Evolutionary conservation across 169 alveolate species (phyloP), one percentile per base, ranked within the genome.

Genomic region (Neospora caninum): DNA sequence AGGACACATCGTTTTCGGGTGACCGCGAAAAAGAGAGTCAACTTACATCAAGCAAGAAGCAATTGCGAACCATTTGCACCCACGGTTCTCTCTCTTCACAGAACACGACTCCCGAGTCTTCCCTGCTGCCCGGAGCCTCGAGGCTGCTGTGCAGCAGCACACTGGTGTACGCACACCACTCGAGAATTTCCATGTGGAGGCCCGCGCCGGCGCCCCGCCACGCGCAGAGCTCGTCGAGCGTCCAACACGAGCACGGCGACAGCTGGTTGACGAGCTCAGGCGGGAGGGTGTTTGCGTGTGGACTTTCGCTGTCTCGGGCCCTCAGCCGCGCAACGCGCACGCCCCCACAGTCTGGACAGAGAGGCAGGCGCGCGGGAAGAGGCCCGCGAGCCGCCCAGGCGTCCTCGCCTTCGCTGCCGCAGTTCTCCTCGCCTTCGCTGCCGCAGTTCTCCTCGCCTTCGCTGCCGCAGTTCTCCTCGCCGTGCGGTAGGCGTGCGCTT

Each of bases 81-180:
- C 89, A 82, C 0, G 89, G 67, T 49, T 38, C 64, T 41, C 27
- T 36, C n/a, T 82, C 89, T 36, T 38, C 38, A 36, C 29, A 36
- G 53, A 9, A 39, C 64, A 0, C 69, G 89, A n/a, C 54, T 6
- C 39, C 67, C 39, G 27, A 43, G 9, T 78, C 86, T 10, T 41
- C 64, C 27, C 69, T 82, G 18, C 53, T 27, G n/a, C 64, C 69
- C 9, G 86, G 86, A 2, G 39, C 39, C 29, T 78, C 86, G 39
- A 78, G 43, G 34, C 64, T 29, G 39, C 89, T 82, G 27, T 82
- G 89, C 27, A 82, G 27, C 38, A 82, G 38, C 54, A 82, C 69
- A 31, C 89, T 82, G 89, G 69, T 41, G 89, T 82, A 82, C 64
- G 89, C 41, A 41, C 89, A 82, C 89, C 89, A 82, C 31, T 82